These are phyloP conservation scores for Cytospora chrysosperma DNA, from an alignment of 2,329 filamentous ascomycete species.

Conservation along the genomic window DNA sequence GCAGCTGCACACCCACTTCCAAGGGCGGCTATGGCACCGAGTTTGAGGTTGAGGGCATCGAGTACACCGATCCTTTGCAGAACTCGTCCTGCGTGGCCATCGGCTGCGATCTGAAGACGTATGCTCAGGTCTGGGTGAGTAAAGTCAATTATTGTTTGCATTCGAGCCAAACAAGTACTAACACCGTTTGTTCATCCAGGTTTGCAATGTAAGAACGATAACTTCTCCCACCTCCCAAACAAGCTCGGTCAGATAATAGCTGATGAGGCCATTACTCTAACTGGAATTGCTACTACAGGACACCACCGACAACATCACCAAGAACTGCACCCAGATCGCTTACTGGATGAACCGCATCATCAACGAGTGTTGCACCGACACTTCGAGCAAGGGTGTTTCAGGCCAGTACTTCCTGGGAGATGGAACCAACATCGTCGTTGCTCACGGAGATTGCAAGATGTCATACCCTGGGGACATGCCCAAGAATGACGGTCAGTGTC, in stretches of 20 bases:
- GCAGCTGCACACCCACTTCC: not conserved
- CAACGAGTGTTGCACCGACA: not conserved
- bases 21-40: not conserved
- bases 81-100: conserved; percentile 10
- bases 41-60: not conserved
- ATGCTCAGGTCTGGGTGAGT: not conserved
- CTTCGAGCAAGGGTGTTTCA: not conserved
- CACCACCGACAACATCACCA: not conserved
- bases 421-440: not conserved
- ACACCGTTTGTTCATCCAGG: not conserved
- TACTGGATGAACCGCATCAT: not conserved
- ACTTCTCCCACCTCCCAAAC: not conserved
- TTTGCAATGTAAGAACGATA: not conserved
- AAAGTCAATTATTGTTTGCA: not conserved
- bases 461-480: not conserved
- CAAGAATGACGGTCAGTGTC: not conserved
- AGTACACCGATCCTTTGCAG: not conserved
- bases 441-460: not conserved
- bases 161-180: not conserved
- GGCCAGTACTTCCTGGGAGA: not conserved
- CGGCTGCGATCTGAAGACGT: not conserved
- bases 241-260: too few relatives aligned
- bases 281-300: not conserved
- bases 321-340: not conserved
- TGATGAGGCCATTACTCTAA: not conserved